Evolutionary conservation across 1,284 basidiomycete species (phyloP), one percentile per base, ranked within the genome.

Genomic region (Phellopilus nigrolimitatus): DNA sequence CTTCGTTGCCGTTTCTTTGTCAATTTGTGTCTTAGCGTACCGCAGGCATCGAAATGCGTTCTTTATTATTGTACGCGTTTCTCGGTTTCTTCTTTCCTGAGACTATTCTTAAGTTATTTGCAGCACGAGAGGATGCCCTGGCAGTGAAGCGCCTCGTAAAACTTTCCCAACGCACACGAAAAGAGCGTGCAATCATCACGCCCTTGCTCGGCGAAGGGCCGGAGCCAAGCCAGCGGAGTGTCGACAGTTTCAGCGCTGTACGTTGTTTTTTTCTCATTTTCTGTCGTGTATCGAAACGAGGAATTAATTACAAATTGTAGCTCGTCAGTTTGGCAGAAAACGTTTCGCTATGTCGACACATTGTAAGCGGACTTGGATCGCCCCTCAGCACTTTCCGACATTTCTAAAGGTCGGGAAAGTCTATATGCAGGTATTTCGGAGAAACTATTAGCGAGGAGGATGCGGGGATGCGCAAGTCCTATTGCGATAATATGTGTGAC

Each of bases 401-500:
- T 4, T 24, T 22, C 34, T 40, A 12, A 19, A 0, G 6, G 2
- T 25, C 19, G 31, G 39, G 13, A 24, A 41, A 89, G 87, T 72
- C 75, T 2, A 83, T 93, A 51, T 92, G 91, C 61, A 79, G 80
- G 37, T 92, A 90, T 63, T 93, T 95, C 60, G 91, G 88, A 0
- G 91, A 94, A 64, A 61, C 65, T 2, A 79, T 91, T 37, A 75
- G 88, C 57, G 62, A 69, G 2, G 66, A 62, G 3, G 73, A 88
- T 56, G 57, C 69, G 2, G 71, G 70, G 4, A 58, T 74, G 3
- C 64, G 76, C 46, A 73, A 75, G 52, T 62, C 64, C 3, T 83
- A 89, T 58, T 95, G 91, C 60, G 66, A 84, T 52, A 71, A 72
- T 34, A 91, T 92, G 88, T 95, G 91, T 60, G 91, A 94, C 66